Evolutionary conservation across 2,329 filamentous ascomycete genomes (phyloP).

Genomic region (Penicillium sp.): DNA sequence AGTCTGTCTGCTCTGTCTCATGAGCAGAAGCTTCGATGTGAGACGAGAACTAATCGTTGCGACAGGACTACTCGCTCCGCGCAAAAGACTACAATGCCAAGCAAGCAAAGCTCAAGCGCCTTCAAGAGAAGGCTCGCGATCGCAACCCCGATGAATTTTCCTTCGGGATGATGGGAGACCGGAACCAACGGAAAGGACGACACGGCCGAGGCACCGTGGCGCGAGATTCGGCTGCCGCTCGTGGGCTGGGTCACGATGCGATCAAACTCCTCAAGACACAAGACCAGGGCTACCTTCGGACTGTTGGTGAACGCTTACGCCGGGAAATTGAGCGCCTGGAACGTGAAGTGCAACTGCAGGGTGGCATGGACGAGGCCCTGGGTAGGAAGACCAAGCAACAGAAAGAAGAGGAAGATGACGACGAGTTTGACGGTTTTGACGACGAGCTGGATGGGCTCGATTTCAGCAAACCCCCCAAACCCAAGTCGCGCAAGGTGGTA

Average conservation of each 20-base stretch:
- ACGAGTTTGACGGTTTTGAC: conserved; percentile 23
- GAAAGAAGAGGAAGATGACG: conserved; percentile 24
- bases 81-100: conserved; percentile 63
- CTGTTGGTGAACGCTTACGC: conserved; percentile 55
- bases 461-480: conserved; percentile 23
- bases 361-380: conserved; percentile 36
- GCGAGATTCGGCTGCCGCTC: conserved; percentile 41
- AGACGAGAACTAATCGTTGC: conserved; percentile 7
- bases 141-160: conserved; percentile 66
- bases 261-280: conserved; percentile 65
- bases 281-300: conserved; percentile 61
- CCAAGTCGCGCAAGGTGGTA: conserved; percentile 34
- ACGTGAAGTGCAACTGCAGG: conserved; percentile 43
- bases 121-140: conserved; percentile 59
- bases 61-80: conserved; percentile 62
- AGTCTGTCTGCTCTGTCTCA: background rate
- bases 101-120: conserved; percentile 57
- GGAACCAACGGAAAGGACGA: conserved; percentile 41
- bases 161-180: conserved; percentile 60
- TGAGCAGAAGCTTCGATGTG: too few relatives aligned
- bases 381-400: conserved; percentile 22
- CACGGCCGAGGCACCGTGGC: conserved; percentile 39
- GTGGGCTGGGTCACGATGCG: conserved; percentile 54
- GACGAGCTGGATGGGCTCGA: conserved; percentile 24
- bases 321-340: conserved; percentile 53